Base-by-base conservation (phyloP, 768 basidiomycete genomes). In the Trametes maxima region DNA sequence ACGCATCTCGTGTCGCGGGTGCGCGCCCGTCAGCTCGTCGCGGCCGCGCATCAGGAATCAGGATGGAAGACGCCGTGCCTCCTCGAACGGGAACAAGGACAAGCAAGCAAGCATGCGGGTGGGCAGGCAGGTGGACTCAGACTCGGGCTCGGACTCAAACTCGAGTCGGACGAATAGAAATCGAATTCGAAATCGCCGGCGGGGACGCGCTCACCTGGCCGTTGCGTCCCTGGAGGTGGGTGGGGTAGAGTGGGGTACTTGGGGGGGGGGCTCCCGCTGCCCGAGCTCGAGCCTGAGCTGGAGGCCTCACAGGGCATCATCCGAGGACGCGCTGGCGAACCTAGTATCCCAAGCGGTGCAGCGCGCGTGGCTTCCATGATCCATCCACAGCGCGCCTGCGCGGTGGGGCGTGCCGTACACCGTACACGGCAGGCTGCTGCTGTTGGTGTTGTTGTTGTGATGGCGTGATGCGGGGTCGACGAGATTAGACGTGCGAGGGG, bases 311-410 rank as follows among this genome's bases (percentile, higher is more conserved):
- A 13, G 19, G 45, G 45, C 19, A 21, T 17, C 14, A 28, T 35
- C 19, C 36, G 45, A 33, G 36, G 44, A 25, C 24, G 19, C 24
- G 42, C 51, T 25, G 24, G 24, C 50, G 45, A 62, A 62, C 56
- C 50, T 57, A 36, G 60, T 56, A 36, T n/a, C 28, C 33, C 40
- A 50, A 53, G 61, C 61, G 51, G 61, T 62, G 56, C 61, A 57
- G 61, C 49, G 61, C 50, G 55, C 35, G 54, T 57, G 50, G 49
- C 48, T 43, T 49, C 33, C 49, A 54, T 53, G 39, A 57, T 52
- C 40, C 46, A 52, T 42, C 45, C 24, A 57, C 43, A 37, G 47
- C 16, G 40, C 4, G 40, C 12, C 5, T 11, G 40, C 14, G 17
- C n/a, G 8, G n/a, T 19, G 43, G 8, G 21, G 43, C 8, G n/a